Evolutionary conservation across 495 filamentous ascomycete species (phyloP).

Genomic region (Thermothielavioides terrestris): DNA sequence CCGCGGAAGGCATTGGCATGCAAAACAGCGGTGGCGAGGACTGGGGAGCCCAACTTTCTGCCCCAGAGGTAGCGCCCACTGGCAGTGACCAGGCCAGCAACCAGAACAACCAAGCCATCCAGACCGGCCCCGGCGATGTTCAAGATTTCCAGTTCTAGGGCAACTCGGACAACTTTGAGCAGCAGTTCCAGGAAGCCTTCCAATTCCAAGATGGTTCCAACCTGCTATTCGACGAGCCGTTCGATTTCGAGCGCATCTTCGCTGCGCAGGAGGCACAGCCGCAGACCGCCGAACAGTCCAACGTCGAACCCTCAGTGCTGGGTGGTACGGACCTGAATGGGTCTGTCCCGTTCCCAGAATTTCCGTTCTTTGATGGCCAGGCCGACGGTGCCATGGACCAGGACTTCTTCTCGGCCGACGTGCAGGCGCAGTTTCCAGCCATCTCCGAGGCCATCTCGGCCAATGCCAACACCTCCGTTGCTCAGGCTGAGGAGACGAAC

Average conservation of each 20-base stretch:
- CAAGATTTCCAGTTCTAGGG: constrained; percentile 8
- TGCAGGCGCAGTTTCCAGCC: constrained; percentile 1
- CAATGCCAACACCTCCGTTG: too few relatives aligned
- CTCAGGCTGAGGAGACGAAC: background rate
- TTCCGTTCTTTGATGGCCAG: background rate
- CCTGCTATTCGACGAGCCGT: background rate
- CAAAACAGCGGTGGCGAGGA: too few relatives aligned
- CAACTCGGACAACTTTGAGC: constrained; percentile 6
- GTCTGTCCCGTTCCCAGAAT: background rate
- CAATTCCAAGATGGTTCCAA: background rate
- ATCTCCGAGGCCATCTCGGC: background rate
- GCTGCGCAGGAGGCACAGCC: background rate
- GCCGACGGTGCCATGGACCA: background rate
- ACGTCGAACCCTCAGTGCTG: background rate
- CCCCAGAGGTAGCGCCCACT: too few relatives aligned
- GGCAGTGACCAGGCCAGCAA: too few relatives aligned
- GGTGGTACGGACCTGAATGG: background rate
- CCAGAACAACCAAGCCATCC: background rate
- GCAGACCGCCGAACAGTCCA: background rate
- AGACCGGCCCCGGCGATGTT: background rate
- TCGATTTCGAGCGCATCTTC: background rate
- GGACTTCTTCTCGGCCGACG: constrained; percentile 1
- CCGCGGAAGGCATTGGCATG: too few relatives aligned
- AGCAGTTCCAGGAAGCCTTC: background rate
- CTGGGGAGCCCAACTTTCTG: too few relatives aligned